Evolutionary conservation across 2,329 filamentous ascomycete genomes (phyloP), one percentile per base, ranked within the genome.

Genomic region (Calonectria fujianensis): DNA sequence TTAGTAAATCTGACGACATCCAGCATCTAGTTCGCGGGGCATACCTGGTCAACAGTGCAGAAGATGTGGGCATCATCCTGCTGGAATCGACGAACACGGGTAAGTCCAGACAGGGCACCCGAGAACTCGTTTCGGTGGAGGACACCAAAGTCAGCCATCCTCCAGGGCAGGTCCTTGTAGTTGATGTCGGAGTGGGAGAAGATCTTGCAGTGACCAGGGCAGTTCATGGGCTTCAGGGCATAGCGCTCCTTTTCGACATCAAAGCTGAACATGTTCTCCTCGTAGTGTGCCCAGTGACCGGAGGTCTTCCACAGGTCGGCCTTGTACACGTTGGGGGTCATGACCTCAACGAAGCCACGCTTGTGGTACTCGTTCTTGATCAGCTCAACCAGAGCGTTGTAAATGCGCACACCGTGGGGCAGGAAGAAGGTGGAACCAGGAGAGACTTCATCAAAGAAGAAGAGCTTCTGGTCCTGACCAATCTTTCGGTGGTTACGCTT

Each of bases 61-160:
- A 99, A 98, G 79, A 98, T 97, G 84, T 99, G 97, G 3, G 94
- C 95, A 84, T 99, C 97, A 81, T 99, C 97, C 86, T 98, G 96
- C 84, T 97, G 94, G 88, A 99, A 98, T 79, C 96, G 93, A 64
- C 97, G 93, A 14, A 98, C 96, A 85, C 97, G 93, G 3, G 97
- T 98, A 76, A 99, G 89, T 41, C 97, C 97, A 59, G 93, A 95
- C 54, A 99, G 89, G 6, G 97, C 96, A 70, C 97, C 97, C 2
- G 96, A 98, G 41, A 96, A 93, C 86, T 99, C 97, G 84, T 99
- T 98, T 72, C 97, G 92, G 87, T 99, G 97, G 68, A 99, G 89
- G 32, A 98, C 95, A 85, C 96, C 96, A 85, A 98, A 98, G 84
- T 99, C 97, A 67, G 97, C 96, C 87, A 98, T 94, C 82, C 97